These are phyloP conservation scores for Zanthoxylum bungeanum DNA, from an alignment of 345 rosid genomes.

Conservation along the genomic window DNA sequence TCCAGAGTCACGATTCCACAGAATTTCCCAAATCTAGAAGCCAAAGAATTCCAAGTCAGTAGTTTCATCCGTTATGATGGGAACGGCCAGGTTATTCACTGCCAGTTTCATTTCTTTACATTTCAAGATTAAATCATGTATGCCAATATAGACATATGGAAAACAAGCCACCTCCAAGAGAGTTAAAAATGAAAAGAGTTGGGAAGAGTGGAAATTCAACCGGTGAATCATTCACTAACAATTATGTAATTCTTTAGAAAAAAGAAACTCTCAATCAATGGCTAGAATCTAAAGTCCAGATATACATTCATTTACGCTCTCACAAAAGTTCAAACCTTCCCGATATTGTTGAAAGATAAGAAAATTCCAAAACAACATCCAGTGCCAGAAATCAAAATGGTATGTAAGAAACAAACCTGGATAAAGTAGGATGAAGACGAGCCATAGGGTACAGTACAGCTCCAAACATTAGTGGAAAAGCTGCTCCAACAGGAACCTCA, in stretches of 20 bases:
- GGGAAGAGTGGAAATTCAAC: neutral
- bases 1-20: constrained; percentile 90
- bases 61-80: neutral
- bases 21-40: constrained; percentile 76
- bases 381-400: constrained; percentile 8
- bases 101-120: neutral
- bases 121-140: neutral
- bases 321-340: neutral
- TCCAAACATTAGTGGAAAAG: constrained; percentile 94
- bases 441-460: constrained; percentile 95
- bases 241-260: neutral
- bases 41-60: constrained; percentile 16
- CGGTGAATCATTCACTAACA: neutral
- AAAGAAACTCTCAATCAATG: neutral
- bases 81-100: neutral
- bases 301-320: neutral
- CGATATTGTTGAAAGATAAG: neutral
- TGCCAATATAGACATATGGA: neutral
- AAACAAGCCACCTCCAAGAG: constrained; percentile 1
- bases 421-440: constrained; percentile 76
- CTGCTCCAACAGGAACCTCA: constrained; percentile 91
- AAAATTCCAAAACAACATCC: constrained; percentile 15
- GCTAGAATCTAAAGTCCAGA: neutral
- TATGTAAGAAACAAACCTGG: constrained; percentile 45
- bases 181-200: neutral